A percentile compares a stretch with the other conserved stretches of the same genome.
These are phyloP conservation scores for Chytriomyces sp. DNA, from an alignment of 192 early-diverging fungal genomes.

Conservation along the genomic window DNA sequence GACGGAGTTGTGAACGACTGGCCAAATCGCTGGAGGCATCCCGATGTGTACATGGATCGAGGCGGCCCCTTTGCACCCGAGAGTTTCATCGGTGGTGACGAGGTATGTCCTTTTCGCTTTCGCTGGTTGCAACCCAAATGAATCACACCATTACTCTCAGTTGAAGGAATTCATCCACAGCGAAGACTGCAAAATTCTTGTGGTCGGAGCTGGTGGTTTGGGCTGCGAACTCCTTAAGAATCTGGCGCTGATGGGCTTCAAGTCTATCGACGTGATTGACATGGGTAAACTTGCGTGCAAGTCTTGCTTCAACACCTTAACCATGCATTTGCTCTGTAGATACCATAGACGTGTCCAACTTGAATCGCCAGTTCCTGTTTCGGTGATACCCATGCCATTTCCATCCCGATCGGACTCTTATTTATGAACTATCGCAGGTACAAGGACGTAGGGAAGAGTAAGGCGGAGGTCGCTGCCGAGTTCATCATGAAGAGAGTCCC, in stretches of 20 bases:
- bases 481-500: slow-evolving; percentile 84
- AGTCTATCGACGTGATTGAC: slow-evolving; percentile 88
- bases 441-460: slow-evolving; percentile 88
- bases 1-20: slow-evolving; percentile 11
- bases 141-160: slow-evolving; percentile 18
- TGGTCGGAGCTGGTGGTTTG: slow-evolving; percentile 82
- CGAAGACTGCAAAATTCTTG: slow-evolving; percentile 51
- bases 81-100: slow-evolving; percentile 55
- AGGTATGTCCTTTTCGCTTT: slow-evolving; percentile 29
- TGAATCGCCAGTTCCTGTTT: slow-evolving; percentile 99
- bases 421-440: slow-evolving; percentile 47
- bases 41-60: slow-evolving; percentile 57
- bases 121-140: not conserved
- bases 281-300: slow-evolving; percentile 53
- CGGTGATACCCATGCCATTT: slow-evolving; percentile 49
- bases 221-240: slow-evolving; percentile 98
- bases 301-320: no score
- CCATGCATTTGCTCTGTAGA: slow-evolving; percentile 32
- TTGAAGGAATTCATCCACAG: slow-evolving; percentile 52
- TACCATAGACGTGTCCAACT: slow-evolving; percentile 97
- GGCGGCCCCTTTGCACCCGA: slow-evolving; percentile 55
- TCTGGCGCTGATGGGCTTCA: slow-evolving; percentile 88
- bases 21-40: slow-evolving; percentile 51
- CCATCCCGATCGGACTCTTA: slow-evolving; percentile 29
- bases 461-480: slow-evolving; percentile 77